A percentile compares a stretch with the other conserved stretches of the same genome.
phyloP scores from a whole-genome alignment of 768 basidiomycete species.

The Lactarius evosmus region DNA sequence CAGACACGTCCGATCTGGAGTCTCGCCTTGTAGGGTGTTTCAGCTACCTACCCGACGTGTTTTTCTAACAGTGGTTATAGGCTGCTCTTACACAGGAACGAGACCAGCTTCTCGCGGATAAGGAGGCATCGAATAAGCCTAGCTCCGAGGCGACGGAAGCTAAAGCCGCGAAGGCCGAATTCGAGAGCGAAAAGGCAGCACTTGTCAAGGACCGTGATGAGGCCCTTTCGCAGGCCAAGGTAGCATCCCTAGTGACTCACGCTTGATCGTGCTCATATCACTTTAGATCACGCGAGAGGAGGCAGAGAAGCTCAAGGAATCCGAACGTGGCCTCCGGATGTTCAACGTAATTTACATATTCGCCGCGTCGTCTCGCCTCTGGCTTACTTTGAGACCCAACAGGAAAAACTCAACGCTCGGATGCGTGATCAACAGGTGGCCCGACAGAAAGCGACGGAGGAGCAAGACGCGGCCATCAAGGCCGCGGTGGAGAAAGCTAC shows the following conservation, averaged over 20 bases:
- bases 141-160: constrained; percentile 25
- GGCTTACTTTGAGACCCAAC: constrained; percentile 7
- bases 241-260: constrained; percentile 29
- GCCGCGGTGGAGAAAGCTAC: constrained; percentile 57
- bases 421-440: constrained; percentile 54
- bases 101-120: constrained; percentile 60
- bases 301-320: constrained; percentile 30
- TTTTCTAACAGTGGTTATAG: constrained; percentile 35
- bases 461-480: constrained; percentile 49
- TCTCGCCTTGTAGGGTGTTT: constrained; percentile 36
- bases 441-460: constrained; percentile 49
- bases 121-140: constrained; percentile 43
- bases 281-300: constrained; percentile 30
- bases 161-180: constrained; percentile 36
- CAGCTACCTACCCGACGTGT: neutral
- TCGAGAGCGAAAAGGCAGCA: constrained; percentile 60
- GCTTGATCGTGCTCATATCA: neutral
- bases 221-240: constrained; percentile 58
- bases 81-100: constrained; percentile 54
- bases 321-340: constrained; percentile 29
- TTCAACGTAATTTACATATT: constrained; percentile 25
- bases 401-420: constrained; percentile 48
- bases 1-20: constrained; percentile 27
- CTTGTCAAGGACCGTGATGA: constrained; percentile 57
- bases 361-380: neutral